Base-by-base conservation (phyloP, 768 basidiomycete species). In the Auricularia sp. region DNA sequence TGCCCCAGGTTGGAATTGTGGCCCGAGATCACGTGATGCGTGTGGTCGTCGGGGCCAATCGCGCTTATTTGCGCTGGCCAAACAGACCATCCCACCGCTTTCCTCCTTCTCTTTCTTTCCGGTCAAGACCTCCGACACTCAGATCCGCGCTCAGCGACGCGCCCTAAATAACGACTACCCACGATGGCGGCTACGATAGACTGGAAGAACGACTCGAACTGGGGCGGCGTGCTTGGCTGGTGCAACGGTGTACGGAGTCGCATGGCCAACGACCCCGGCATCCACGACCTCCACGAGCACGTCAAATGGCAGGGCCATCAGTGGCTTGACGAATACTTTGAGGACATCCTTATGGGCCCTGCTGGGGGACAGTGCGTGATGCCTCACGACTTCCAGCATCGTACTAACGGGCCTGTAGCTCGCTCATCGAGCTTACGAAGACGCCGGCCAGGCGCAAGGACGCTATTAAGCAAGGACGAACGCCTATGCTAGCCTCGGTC, bases 341-440 rank as follows among this genome's bases (percentile, higher is more conserved):
- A 88, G 69, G 84, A 75, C 69, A 90, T 92, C 65, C 76, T 89
- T 39, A 79, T 81, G 3, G 85, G 87, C 39, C 81, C 82, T 42
- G 85, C 83, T 70, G 80, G 85, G 90, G 90, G 69, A 61, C 83
- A 33, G 68, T 59, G 34, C 4, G 24, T 33, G 44, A 65, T 3
- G 59, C 24, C 29, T 44, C 34, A 68, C 16, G 67, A 24, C 24
- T 65, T 24, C 29, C 62, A 35, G 35, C 18, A 7, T 54, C 16
- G 29, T 63, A 8, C 61, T 65, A 14, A 36, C 6, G 39, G 34
- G 35, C 10, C 34, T 62, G 16, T 67, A 92, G 90, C 59, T 82
- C 85, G 7, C 81, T 92, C 16, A 85, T 90, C 51, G 89, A 92
- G 63, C 80, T 93, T 18, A 84, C 93, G 2, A 93, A 93, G 76